Conservation (phyloP, 805 yeast genomes). For the Suhomyces faveliae region DNA sequence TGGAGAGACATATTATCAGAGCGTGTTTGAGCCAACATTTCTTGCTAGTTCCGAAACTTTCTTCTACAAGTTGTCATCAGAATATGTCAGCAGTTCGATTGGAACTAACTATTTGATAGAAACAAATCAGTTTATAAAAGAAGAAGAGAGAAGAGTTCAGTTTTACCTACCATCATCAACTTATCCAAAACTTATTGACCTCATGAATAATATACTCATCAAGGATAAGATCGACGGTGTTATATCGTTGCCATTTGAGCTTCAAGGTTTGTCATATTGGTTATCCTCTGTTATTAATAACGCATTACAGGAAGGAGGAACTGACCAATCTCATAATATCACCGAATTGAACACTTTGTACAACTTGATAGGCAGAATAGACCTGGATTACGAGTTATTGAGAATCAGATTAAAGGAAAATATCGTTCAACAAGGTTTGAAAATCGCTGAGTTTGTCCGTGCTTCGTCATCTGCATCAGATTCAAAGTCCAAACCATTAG, state of each 20-base stretch:
- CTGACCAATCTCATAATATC: constrained; percentile 19
- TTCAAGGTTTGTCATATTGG: constrained; percentile 62
- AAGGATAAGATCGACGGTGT: constrained; percentile 56
- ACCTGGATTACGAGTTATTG: constrained; percentile 49
- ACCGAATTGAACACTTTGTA: constrained; percentile 48
- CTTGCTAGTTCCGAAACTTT: constrained; percentile 53
- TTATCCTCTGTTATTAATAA: constrained; percentile 40
- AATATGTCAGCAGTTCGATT: constrained; percentile 36
- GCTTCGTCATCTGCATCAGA: not conserved
- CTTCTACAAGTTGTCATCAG: constrained; percentile 48
- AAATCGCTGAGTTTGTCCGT: constrained; percentile 30
- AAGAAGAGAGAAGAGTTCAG: constrained; percentile 58
- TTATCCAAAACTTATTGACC: constrained; percentile 49
- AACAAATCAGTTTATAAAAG: constrained; percentile 52
- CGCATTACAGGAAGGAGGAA: constrained; percentile 9
- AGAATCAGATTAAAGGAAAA: constrained; percentile 46
- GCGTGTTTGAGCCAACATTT: constrained; percentile 65
- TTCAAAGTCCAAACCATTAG: not conserved
- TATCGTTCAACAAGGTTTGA: constrained; percentile 47
- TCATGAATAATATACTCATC: constrained; percentile 61
- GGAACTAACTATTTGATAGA: constrained; percentile 58
- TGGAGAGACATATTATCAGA: constrained; percentile 62
- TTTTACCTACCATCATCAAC: constrained; percentile 56
- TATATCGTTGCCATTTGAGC: constrained; percentile 43
- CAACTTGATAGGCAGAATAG: constrained; percentile 52